Evolutionary conservation across 768 basidiomycete genomes (phyloP).

Genomic region (Mycena polygramma): DNA sequence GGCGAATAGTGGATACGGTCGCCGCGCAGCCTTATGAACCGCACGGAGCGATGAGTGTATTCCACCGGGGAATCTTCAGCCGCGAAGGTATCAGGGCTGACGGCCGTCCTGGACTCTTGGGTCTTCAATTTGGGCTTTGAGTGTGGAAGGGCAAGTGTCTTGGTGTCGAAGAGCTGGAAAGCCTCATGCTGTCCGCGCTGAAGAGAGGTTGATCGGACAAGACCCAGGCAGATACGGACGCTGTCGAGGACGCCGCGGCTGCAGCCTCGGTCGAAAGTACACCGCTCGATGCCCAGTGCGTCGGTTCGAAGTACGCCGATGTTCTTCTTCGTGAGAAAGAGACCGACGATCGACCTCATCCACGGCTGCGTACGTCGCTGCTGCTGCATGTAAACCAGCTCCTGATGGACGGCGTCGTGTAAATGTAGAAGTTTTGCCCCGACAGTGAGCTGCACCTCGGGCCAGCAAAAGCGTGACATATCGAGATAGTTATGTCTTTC

Average conservation of each 20-base stretch:
- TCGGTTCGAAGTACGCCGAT: constrained; percentile 25
- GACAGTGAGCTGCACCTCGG: constrained; percentile 8
- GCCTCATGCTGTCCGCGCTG: constrained; percentile 29
- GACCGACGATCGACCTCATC: constrained; percentile 21
- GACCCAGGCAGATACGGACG: constrained; percentile 19
- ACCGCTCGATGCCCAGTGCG: constrained; percentile 22
- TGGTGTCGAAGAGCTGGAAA: constrained; percentile 18
- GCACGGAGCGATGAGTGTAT: constrained; percentile 23
- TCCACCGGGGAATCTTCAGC: constrained; percentile 16
- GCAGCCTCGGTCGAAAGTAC: constrained; percentile 12
- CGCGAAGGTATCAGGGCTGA: constrained; percentile 1
- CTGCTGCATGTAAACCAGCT: constrained; percentile 21
- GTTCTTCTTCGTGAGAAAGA: constrained; percentile 18
- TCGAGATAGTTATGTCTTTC: neutral
- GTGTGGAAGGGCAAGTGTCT: constrained; percentile 18
- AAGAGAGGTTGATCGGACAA: constrained; percentile 12
- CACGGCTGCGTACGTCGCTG: constrained; percentile 30
- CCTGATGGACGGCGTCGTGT: constrained; percentile 12
- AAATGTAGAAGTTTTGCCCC: constrained; percentile 3
- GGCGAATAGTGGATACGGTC: constrained; percentile 10
- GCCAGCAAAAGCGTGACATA: constrained; percentile 22
- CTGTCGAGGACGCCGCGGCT: constrained; percentile 26
- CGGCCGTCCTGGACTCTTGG: neutral
- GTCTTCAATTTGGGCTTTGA: constrained; percentile 4
- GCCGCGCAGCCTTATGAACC: constrained; percentile 18